These are phyloP conservation scores for Aspergillus spinulosporus DNA, from an alignment of 2,329 filamentous ascomycete species.

Conservation along the genomic window DNA sequence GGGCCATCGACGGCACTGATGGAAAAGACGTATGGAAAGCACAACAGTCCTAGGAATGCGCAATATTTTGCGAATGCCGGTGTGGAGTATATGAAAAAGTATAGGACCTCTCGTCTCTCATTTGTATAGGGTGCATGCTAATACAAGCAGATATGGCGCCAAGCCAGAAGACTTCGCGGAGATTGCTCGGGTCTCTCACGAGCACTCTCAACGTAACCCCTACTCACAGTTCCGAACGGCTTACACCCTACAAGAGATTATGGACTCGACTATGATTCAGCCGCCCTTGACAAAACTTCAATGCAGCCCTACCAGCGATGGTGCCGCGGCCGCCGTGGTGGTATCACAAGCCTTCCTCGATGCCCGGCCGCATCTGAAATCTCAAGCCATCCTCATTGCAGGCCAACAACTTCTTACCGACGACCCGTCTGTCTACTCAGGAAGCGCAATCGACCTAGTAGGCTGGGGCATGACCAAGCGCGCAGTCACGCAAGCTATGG, in stretches of 20 bases:
- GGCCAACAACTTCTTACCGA: slow-evolving; percentile 86
- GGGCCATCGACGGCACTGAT: slow-evolving; percentile 75
- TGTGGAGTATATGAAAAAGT: slow-evolving; percentile 92
- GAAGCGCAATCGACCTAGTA: slow-evolving; percentile 80
- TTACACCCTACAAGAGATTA: slow-evolving; percentile 82
- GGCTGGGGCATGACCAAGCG: slow-evolving; percentile 85
- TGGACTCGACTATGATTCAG: slow-evolving; percentile 74
- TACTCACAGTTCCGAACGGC: slow-evolving; percentile 96
- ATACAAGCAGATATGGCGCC: slow-evolving; percentile 68
- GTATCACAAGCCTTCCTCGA: slow-evolving; percentile 89
- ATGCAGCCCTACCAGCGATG: slow-evolving; percentile 95
- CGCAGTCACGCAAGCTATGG: slow-evolving; percentile 62
- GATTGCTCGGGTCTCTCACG: slow-evolving; percentile 89
- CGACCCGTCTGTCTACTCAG: slow-evolving; percentile 73
- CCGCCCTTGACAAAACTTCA: slow-evolving; percentile 91
- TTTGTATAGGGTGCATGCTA: background rate
- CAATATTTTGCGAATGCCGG: slow-evolving; percentile 97
- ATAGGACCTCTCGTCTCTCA: slow-evolving; percentile 25
- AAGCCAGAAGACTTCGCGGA: slow-evolving; percentile 85
- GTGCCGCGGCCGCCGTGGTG: slow-evolving; percentile 82
- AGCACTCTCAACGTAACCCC: slow-evolving; percentile 86
- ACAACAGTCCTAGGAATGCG: slow-evolving; percentile 79
- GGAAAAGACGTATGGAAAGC: slow-evolving; percentile 75
- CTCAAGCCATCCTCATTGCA: slow-evolving; percentile 80
- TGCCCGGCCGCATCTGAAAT: slow-evolving; percentile 75